Evolutionary conservation across 139 green algal species (phyloP).

Genomic region (Chlorella ohadii): DNA sequence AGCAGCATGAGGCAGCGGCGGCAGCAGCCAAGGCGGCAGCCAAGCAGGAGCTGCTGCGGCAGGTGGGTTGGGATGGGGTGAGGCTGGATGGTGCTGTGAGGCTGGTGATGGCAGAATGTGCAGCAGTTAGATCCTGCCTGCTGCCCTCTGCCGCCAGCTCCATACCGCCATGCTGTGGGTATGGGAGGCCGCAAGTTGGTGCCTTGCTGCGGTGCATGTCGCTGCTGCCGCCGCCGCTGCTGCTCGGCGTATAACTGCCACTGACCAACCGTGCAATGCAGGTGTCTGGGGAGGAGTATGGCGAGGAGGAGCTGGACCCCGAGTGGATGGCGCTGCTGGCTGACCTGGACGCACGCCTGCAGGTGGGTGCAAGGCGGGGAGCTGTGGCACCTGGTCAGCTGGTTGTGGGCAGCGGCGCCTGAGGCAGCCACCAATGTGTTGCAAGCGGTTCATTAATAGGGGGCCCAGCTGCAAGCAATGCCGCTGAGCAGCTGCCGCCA

Average conservation of each 20-base stretch:
- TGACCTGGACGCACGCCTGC: constrained; percentile 15
- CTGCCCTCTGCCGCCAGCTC: too few species aligned
- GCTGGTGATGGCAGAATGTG: neutral
- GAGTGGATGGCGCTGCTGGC: constrained; percentile 30
- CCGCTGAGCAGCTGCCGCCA: too few species aligned
- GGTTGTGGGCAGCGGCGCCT: too few species aligned
- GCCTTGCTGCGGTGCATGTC: neutral
- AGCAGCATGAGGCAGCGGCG: neutral
- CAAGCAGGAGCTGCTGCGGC: constrained; percentile 37
- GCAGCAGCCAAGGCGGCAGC: constrained; percentile 10
- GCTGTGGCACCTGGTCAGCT: too few species aligned
- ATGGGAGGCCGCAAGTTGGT: too few species aligned
- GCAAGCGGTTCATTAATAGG: too few species aligned
- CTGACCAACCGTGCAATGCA: too few species aligned
- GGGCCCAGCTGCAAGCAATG: too few species aligned
- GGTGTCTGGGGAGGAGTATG: constrained; percentile 17
- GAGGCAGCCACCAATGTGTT: too few species aligned
- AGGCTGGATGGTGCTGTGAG: neutral
- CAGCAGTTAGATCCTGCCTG: too few species aligned
- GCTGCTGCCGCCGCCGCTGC: neutral
- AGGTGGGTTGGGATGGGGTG: neutral
- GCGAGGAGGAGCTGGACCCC: constrained; percentile 21
- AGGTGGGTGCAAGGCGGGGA: constrained; percentile 17
- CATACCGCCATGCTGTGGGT: too few species aligned
- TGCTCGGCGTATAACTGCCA: too few species aligned